Evolutionary conservation across 148 eudicot species (phyloP).

Genomic region (Spergularia bocconei): DNA sequence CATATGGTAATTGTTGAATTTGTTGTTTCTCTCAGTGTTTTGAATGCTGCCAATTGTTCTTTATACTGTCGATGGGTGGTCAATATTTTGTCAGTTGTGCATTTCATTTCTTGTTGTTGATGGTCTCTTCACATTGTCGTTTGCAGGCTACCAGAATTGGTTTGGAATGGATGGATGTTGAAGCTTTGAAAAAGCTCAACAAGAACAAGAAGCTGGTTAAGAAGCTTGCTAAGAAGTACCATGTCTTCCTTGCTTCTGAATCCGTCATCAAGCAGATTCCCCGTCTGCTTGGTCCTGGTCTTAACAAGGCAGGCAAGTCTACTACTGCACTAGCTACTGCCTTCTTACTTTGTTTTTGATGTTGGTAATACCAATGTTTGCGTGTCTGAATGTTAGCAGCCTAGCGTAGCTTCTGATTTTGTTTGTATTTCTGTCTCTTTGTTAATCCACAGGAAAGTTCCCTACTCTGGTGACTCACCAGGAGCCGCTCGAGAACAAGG

Average conservation of each 20-base stretch:
- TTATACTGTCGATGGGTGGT: no score
- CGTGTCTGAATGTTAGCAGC: no score
- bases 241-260: conserved; percentile 81
- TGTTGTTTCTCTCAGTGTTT: no score
- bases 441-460: conserved; percentile 52
- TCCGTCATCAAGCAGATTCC: conserved; percentile 90
- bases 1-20: no score
- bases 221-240: conserved; percentile 82
- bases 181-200: conserved; percentile 75
- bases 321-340: neutral
- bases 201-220: conserved; percentile 81
- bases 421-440: neutral
- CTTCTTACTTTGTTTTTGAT: neutral
- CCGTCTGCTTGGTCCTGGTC: conserved; percentile 80
- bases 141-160: conserved; percentile 68
- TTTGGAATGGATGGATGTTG: conserved; percentile 82
- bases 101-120: no score
- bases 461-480: conserved; percentile 74
- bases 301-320: conserved; percentile 78
- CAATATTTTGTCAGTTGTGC: no score
- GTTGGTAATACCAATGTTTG: no score
- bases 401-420: neutral
- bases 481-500: conserved; percentile 59
- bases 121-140: neutral
- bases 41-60: no score